A percentile compares a stretch with the other conserved stretches of the same genome.
Conservation (phyloP, 495 filamentous ascomycete genomes). For the Daldinia vernicosa region DNA sequence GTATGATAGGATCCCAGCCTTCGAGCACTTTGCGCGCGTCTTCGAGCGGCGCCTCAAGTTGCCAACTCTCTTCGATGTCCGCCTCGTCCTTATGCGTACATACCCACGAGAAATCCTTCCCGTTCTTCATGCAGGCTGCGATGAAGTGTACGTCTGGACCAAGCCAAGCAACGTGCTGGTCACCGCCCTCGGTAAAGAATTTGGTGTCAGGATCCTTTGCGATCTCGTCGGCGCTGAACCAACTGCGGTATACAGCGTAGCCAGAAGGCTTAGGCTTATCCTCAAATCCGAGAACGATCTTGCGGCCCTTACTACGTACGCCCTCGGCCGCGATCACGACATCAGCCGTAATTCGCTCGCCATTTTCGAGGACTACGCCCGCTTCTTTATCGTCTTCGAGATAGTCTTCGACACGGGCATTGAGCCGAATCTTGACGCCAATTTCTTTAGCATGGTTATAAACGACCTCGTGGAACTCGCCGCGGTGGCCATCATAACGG, state of each 20-base stretch:
- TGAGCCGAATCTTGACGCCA: conserved; percentile 65
- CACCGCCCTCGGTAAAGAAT: conserved; percentile 69
- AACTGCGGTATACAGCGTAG: conserved; percentile 67
- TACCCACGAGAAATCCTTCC: conserved; percentile 74
- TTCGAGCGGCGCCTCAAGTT: conserved; percentile 65
- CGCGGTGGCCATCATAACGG: conserved; percentile 68
- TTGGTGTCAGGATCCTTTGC: conserved; percentile 68
- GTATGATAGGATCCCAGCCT: conserved; percentile 72
- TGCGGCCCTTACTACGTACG: conserved; percentile 66
- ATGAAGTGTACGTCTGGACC: conserved; percentile 73
- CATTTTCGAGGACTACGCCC: conserved; percentile 62
- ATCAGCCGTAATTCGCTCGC: conserved; percentile 61
- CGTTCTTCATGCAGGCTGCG: conserved; percentile 67
- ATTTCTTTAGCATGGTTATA: conserved; percentile 64
- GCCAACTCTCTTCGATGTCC: conserved; percentile 72
- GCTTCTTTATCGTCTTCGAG: conserved; percentile 64
- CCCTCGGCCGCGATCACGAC: conserved; percentile 72
- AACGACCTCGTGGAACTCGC: conserved; percentile 68
- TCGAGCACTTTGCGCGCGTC: conserved; percentile 67
- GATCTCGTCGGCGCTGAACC: conserved; percentile 68
- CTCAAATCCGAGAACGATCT: conserved; percentile 69
- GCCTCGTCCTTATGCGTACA: conserved; percentile 65
- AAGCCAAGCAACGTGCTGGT: conserved; percentile 67
- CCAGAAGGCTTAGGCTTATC: conserved; percentile 67
- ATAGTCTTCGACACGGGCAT: conserved; percentile 66